Base-by-base conservation (phyloP, 192 early-diverging fungal species). In the Coemansia asiatica region DNA sequence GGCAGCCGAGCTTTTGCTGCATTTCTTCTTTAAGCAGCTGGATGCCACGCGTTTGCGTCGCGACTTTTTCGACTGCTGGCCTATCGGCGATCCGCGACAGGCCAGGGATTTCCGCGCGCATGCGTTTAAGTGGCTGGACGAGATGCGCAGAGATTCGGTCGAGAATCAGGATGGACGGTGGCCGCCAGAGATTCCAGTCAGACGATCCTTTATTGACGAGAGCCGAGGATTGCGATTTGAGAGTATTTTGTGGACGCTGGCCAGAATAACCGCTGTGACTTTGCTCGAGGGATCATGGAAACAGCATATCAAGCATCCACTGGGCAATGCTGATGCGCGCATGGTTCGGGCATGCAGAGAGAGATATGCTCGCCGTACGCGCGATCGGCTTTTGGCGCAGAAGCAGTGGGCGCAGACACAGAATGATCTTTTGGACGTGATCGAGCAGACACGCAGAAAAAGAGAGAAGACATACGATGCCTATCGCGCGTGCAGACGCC, bases 81-180 rank as follows among this genome's bases (percentile, higher is more conserved):
- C 86, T 12, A 75, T 86, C 9, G 69, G 76, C 38, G 85, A 85
- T 53, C 73, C 82, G 22, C 69, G 72, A 23, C 82, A 87, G 38
- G 80, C 85, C 2, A 67, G 85, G 12, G 85, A 86, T 22, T 87
- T 89, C 48, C 79, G 87, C 19, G 71, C 82, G 15, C 68, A 79
- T 28, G 77, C 73, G 28, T 87, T 85, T 58, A 84, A 83, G 47
- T 85, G 85, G 85, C 68, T 89, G 6, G 87, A 89, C 46, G 79
- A 86, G 33, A 50, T 85, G 5, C 76, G 83, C n/a, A 84, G 82
- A 22, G 78, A 76, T 9, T 61, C 67, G 15, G 27, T 35, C 4
- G 69, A 75, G 15, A 13, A 29, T 2, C 47, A 40, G 21, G 71
- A 67, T 13, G 65, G 65, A 10, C 12, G 36, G 49, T 76, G 78